Base-by-base conservation (phyloP, 306 rosid genomes). In the Trifolium pratense region DNA sequence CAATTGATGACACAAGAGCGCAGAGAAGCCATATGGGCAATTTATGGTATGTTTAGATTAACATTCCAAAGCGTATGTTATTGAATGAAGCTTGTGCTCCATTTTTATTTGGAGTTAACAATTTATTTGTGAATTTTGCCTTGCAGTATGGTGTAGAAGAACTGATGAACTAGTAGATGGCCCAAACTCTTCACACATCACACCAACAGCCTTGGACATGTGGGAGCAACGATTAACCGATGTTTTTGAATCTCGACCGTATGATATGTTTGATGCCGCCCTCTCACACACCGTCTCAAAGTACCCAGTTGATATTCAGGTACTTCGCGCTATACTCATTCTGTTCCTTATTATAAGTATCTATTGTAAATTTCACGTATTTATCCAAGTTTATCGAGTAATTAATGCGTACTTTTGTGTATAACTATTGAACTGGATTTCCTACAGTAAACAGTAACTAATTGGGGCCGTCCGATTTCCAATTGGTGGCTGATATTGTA, bases 161-260 rank as follows among this genome's bases (percentile, higher is more conserved):
- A 94, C 98, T 1, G 97, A 94, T 51, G 98, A 94, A 55, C 86
- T 94, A 13, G 98, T 94, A 62, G 98, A 94, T 76, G 97, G 98
- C 2, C 98, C 98, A 16, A 94, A 94, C 31, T 94, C 98, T 68
- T 81, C 97, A 18, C 92, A 91, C 79, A 91, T 91, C 26, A 94
- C 98, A 1, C 96, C 98, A 10, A 91, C 78, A 55, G 98, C 97
- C 5, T 89, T 94, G n/a, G 98, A 89, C 61, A 79, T 97, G 68
- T 94, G 98, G 98, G 97, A 91, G 53, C 78, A 80, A 72, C 66
- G 96, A 70, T 70, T 91, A 61, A 77, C 55, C 3, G 92, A 94
- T 73, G 96, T 94, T 12, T 94, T 89, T 14, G 84, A 84, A 56
- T 90, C 96, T 11, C 90, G 92, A 4, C 97, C 97, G 3, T 93